Percentiles rank a stretch among this genome's conserved stretches.
Evolutionary conservation across 176 grass and related monocot species (phyloP).

Genomic region (Ananas comosus): DNA sequence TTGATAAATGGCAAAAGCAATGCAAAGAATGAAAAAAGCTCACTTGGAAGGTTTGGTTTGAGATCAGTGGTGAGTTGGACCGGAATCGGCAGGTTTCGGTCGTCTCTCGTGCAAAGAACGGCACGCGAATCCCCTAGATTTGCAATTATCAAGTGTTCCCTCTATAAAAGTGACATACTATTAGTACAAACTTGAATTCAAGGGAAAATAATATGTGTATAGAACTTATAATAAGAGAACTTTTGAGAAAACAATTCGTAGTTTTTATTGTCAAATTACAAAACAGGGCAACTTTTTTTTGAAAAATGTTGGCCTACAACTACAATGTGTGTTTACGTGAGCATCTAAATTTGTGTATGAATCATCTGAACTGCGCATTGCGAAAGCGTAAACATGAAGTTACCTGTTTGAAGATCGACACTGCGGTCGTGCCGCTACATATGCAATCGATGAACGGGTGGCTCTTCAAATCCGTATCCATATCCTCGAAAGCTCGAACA

Average conservation of each 20-base stretch:
- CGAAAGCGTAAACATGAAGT: too few relatives aligned
- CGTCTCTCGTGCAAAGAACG: conserved; percentile 52
- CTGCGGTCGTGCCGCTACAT: conserved; percentile 79
- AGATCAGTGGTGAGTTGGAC: conserved; percentile 67
- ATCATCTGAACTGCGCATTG: too few relatives aligned
- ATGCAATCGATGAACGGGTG: conserved; percentile 60
- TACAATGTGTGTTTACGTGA: too few relatives aligned
- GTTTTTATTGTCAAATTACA: too few relatives aligned
- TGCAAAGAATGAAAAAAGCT: conserved; percentile 6
- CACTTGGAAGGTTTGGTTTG: conserved; percentile 75
- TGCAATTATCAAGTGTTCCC: conserved; percentile 63
- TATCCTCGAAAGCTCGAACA: conserved; percentile 50
- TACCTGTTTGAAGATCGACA: conserved; percentile 56
- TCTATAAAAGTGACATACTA: conserved; percentile 14
- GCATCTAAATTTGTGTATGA: too few relatives aligned
- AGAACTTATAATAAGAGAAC: too few relatives aligned
- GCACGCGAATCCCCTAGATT: conserved; percentile 82
- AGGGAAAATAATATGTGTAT: too few relatives aligned
- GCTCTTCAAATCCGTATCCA: conserved; percentile 54
- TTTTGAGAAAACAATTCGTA: too few relatives aligned
- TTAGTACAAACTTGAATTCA: too few relatives aligned
- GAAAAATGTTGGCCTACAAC: too few relatives aligned
- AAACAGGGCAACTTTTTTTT: too few relatives aligned
- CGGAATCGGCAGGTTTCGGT: conserved; percentile 27
- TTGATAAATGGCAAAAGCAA: not conserved